A percentile compares a stretch with the other conserved stretches of the same genome.
Conservation (phyloP, 2,329 filamentous ascomycete species). For the Xylaria sp. region DNA sequence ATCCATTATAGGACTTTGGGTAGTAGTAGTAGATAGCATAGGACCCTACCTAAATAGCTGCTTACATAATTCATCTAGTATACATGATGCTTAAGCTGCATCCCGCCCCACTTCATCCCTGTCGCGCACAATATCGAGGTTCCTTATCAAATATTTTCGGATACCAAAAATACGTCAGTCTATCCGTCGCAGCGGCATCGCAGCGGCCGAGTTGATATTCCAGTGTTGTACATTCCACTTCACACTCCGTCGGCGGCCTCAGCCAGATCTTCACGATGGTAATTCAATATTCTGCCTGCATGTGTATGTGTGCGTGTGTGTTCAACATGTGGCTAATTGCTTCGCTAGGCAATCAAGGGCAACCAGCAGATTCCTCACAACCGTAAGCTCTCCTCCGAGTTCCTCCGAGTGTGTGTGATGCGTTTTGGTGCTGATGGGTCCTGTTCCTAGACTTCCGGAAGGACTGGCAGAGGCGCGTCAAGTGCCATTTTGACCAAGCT, state of each 20-base stretch:
- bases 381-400: not conserved
- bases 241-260: not conserved
- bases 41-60: too few species aligned
- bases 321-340: not conserved
- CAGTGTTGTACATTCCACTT: not conserved
- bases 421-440: not conserved
- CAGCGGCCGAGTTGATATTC: too few species aligned
- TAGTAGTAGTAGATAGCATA: too few species aligned
- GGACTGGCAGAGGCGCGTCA: conserved; percentile 1
- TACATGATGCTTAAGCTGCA: too few species aligned
- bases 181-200: too few species aligned
- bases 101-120: too few species aligned
- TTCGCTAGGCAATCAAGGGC: not conserved
- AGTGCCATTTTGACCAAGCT: not conserved
- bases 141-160: too few species aligned
- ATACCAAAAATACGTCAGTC: too few species aligned
- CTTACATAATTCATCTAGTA: too few species aligned
- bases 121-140: too few species aligned
- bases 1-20: too few species aligned
- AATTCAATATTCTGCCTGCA: not conserved
- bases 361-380: conserved; percentile 1
- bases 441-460: not conserved
- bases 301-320: not conserved
- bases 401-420: not conserved
- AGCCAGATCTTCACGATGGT: not conserved